phyloP scores from a whole-genome alignment of 805 yeast species.

The Candida multigemmis region DNA sequence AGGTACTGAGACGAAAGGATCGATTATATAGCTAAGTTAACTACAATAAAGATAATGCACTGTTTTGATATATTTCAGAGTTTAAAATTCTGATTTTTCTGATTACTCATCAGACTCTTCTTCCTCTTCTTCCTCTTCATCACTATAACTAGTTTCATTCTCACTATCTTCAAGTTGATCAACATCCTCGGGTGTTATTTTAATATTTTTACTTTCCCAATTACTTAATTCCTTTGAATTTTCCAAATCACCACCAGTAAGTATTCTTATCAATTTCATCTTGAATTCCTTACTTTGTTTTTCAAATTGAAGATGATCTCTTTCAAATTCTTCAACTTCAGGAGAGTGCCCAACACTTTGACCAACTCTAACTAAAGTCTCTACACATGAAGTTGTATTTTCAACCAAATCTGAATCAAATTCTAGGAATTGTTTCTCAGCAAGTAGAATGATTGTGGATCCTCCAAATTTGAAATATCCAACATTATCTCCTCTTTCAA shows the following conservation, averaged over 20 bases:
- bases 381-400: conserved; percentile 64
- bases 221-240: conserved; percentile 18
- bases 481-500: conserved; percentile 70
- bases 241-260: conserved; percentile 47
- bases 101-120: conserved; percentile 7
- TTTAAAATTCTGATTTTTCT: too few relatives aligned
- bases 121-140: conserved; percentile 5
- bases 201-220: conserved; percentile 28
- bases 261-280: conserved; percentile 43
- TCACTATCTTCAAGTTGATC: conserved; percentile 13
- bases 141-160: conserved; percentile 7
- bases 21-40: too few relatives aligned
- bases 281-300: conserved; percentile 38
- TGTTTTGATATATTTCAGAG: too few relatives aligned
- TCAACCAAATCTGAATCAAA: conserved; percentile 69
- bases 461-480: conserved; percentile 98
- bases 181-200: conserved; percentile 12
- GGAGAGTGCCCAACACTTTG: conserved; percentile 81
- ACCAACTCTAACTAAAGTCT: conserved; percentile 82
- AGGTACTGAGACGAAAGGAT: too few relatives aligned
- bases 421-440: conserved; percentile 38
- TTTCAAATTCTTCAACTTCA: conserved; percentile 36
- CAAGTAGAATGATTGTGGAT: conserved; percentile 66
- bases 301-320: conserved; percentile 38
- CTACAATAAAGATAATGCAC: too few relatives aligned